Base-by-base conservation (phyloP, 2,329 filamentous ascomycete species). In the Microdochium nivale region DNA sequence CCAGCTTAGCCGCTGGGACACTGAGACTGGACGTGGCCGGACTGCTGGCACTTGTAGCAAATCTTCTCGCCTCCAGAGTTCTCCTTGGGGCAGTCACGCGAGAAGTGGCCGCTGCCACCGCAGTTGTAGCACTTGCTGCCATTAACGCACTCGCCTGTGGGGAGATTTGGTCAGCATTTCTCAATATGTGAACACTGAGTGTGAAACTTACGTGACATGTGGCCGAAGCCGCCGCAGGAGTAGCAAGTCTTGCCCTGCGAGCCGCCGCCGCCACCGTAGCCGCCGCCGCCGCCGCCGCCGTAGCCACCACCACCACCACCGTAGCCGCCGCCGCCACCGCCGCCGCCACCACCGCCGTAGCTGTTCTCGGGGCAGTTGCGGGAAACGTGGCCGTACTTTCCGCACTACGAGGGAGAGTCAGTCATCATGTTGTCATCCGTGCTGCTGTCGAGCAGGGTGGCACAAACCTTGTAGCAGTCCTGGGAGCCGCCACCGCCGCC, bases 91-190 rank as follows among this genome's bases (percentile, higher is more conserved):
- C 94, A 99, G 73, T 99, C 94, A 59, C 92, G 88, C 59, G 88
- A 95, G 70, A 96, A 84, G 74, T 97, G 92, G 56, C 94, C 92
- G 62, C 92, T 87, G 78, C 96, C 90, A 66, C 82, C 82, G 62
- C 94, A 97, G 84, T 96, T 96, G 85, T 97, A 99, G 86, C 94
- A 99, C 81, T 97, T 97, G 80, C 95, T 92, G 65, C 94, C 94
- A 72, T 97, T 95, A 64, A 92, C 95, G 76, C 94, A 99, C 75
- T 97, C 94, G 62, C 81, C 80, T 83, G 52, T 21, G 49, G 37
- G 16, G 4, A 25, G 2, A 48, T 49, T n/a, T n/a, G n/a, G n/a
- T n/a, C n/a, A n/a, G n/a, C n/a, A n/a, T n/a, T n/a, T n/a, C 49
- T 62, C 52, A 49, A 49, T 37, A 50, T 44, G 32, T 51, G 48